These are phyloP conservation scores for Talaromyces liani DNA, from an alignment of 495 filamentous ascomycete genomes.

Conservation along the genomic window DNA sequence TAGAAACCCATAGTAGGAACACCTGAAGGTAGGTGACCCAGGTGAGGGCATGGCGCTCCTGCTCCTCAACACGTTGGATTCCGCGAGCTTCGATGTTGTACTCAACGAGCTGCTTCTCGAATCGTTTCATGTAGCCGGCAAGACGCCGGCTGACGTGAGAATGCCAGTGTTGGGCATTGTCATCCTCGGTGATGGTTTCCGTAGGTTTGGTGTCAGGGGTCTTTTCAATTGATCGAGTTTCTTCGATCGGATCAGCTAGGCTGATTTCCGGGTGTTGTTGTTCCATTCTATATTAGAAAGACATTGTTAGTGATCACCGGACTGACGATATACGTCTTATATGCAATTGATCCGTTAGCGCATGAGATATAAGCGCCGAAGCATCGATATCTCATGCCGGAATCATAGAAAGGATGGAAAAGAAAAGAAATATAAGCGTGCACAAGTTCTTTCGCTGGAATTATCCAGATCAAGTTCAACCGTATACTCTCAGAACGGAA, in stretches of 20 bases:
- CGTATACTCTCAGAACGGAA: conserved; percentile 52
- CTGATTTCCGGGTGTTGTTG: conserved; percentile 3
- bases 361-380: not conserved
- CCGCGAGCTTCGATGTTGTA: conserved; percentile 64
- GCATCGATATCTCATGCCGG: not conserved
- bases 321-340: not conserved
- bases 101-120: conserved; percentile 38
- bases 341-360: not conserved
- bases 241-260: not conserved
- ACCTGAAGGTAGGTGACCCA: conserved; percentile 56
- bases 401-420: not conserved
- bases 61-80: conserved; percentile 60
- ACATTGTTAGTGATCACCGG: not conserved
- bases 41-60: conserved; percentile 51
- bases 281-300: conserved; percentile 27
- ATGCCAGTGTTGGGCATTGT: conserved; percentile 7
- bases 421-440: conserved; percentile 22
- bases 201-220: not conserved
- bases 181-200: conserved; percentile 9
- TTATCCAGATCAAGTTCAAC: conserved; percentile 58
- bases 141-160: conserved; percentile 22
- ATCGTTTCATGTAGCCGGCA: conserved; percentile 23
- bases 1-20: conserved; percentile 62
- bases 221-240: conserved; percentile 7
- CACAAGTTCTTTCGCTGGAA: conserved; percentile 57